Base-by-base conservation (phyloP, 805 yeast genomes). In the Candida sithepensis region DNA sequence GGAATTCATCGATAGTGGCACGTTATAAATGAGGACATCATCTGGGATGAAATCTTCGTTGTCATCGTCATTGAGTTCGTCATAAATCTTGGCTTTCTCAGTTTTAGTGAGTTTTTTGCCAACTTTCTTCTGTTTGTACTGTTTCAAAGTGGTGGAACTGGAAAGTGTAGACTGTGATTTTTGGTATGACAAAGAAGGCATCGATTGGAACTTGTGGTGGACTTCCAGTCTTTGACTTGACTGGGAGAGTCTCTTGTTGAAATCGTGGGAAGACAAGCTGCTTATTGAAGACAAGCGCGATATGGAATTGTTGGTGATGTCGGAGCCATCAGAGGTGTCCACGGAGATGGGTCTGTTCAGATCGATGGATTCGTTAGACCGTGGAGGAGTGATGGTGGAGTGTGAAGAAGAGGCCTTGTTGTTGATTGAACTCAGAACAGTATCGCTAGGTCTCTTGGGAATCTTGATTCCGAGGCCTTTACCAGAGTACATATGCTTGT, bases 1-100 rank as follows among this genome's bases (percentile, higher is more conserved):
- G 0, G 70, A 58, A 4, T 59, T 51, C 22, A 58, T 61, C 2
- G 83, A 76, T 60, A 70, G 70, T 8, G 84, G 84, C 10, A 79
- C 79, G 51, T 78, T 78, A 71, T 76, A 78, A 46, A 77, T 73
- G 14, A 70, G 44, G 0, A 72, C 64, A 47, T 71, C 73, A 37
- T 68, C 73, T 1, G 62, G 57, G 22, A 70, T 65, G 24, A 72
- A 73, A 44, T 68, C 69, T 48, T 69, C 73, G 3, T 54, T 69
- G 48, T 69, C 73, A 3, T 55, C 52, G 20, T 61, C n/a, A n/a
- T n/a, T n/a, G n/a, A n/a, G n/a, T n/a, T n/a, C 67, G 16, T 66
- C 70, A 43, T 57, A 66, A 2, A 63, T 34, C 34, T 62, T 62
- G 40, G 55, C 53, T 36, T 62, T 60, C 40, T 63, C 66, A 7